A percentile compares a stretch with the other conserved stretches of the same genome.
Evolutionary conservation across 495 filamentous ascomycete species (phyloP).

Genomic region (Lepraria neglecta): DNA sequence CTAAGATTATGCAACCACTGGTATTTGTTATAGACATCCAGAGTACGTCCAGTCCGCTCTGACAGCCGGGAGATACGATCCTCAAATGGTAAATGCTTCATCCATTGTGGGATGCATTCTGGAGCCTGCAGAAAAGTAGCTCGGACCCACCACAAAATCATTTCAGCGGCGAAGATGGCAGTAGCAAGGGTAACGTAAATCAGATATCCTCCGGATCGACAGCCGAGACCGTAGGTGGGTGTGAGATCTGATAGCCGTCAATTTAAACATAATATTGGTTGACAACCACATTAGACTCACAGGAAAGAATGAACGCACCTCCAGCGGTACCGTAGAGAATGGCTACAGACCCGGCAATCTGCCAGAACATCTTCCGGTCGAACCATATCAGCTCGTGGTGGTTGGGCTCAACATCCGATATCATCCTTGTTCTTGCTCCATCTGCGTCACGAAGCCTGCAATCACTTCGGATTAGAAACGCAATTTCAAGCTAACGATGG

Average conservation of each 20-base stretch:
- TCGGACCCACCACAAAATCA: slow-evolving; percentile 35
- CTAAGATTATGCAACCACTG: background rate
- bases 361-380: slow-evolving; percentile 38
- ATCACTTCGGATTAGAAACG: too few species aligned
- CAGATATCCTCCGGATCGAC: slow-evolving; percentile 43
- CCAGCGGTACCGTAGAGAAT: slow-evolving; percentile 11
- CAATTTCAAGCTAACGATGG: too few species aligned
- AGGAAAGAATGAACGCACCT: slow-evolving; percentile 26
- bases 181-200: slow-evolving; percentile 34
- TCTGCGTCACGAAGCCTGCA: slow-evolving; percentile 17
- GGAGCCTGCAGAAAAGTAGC: background rate
- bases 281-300: background rate
- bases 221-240: slow-evolving; percentile 37
- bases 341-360: slow-evolving; percentile 32
- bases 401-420: slow-evolving; percentile 25
- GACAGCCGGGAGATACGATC: background rate
- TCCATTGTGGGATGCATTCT: background rate
- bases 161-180: slow-evolving; percentile 33
- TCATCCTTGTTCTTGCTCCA: slow-evolving; percentile 30
- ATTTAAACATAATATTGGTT: too few species aligned
- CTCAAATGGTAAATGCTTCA: background rate
- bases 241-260: slow-evolving; percentile 15
- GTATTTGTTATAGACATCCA: background rate
- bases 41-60: background rate
- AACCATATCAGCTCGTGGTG: slow-evolving; percentile 33